These are phyloP conservation scores for Aspergillus pseudonomiae DNA, from an alignment of 2,329 filamentous ascomycete species.

Conservation along the genomic window DNA sequence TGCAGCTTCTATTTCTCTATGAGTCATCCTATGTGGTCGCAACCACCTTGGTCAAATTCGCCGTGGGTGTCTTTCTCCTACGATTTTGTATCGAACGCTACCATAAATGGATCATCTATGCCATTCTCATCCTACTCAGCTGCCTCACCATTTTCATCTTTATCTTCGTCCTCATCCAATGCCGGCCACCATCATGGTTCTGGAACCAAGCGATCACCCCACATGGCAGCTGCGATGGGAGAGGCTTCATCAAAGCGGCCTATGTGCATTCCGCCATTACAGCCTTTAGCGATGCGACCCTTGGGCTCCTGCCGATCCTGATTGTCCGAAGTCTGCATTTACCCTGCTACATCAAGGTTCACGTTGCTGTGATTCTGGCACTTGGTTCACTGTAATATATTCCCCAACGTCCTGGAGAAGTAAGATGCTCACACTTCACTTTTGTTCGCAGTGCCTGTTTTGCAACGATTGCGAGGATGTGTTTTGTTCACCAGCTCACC, in stretches of 20 bases:
- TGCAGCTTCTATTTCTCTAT: constrained; percentile 4
- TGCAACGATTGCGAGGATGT: background rate
- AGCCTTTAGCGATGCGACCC: background rate
- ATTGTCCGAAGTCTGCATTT: constrained; percentile 7
- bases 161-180: constrained; percentile 4
- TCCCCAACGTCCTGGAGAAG: background rate
- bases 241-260: background rate
- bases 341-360: background rate
- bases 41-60: constrained; percentile 3
- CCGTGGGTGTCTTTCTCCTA: constrained; percentile 4
- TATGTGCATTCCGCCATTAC: constrained; percentile 10
- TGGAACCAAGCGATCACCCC: constrained; percentile 1
- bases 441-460: background rate
- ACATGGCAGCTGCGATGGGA: constrained; percentile 1
- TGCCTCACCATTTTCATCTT: constrained; percentile 2
- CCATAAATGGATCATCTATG: constrained; percentile 2
- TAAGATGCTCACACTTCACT: background rate
- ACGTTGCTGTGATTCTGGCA: background rate
- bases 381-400: constrained; percentile 4
- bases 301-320: constrained; percentile 3
- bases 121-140: background rate
- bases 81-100: constrained; percentile 2
- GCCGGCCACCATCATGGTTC: constrained; percentile 4
- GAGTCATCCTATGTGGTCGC: background rate
- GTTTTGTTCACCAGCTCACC: constrained; percentile 3